phyloP scores from a whole-genome alignment of 2,329 filamentous ascomycete genomes.

The Ceratocystis cubensis region DNA sequence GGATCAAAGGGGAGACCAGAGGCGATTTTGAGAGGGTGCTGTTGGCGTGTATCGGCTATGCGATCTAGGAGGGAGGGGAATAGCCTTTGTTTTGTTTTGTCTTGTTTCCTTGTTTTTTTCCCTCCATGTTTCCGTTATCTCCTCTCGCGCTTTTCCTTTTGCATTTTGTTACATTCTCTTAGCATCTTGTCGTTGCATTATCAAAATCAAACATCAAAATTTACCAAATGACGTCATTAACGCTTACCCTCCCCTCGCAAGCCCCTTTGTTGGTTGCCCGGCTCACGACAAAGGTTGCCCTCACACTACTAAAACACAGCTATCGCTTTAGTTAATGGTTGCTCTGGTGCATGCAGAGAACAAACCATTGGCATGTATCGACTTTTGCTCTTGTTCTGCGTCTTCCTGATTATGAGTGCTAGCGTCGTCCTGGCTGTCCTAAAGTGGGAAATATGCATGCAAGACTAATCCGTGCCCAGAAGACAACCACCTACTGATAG shows the following conservation, averaged over 20 bases:
- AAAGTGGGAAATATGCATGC: too few relatives aligned
- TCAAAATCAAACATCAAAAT: too few relatives aligned
- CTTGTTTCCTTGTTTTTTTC: not conserved
- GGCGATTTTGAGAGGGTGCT: slow-evolving; percentile 70
- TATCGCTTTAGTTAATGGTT: not conserved
- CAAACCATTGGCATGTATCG: not conserved
- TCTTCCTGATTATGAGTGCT: not conserved
- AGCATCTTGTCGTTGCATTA: too few relatives aligned
- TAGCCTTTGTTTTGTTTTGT: not conserved
- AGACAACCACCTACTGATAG: too few relatives aligned
- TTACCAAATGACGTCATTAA: not conserved
- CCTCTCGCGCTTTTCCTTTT: not conserved
- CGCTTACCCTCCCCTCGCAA: not conserved
- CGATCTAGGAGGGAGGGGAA: slow-evolving; percentile 16
- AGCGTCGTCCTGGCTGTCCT: not conserved
- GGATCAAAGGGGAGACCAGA: slow-evolving; percentile 72
- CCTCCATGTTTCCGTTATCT: not conserved
- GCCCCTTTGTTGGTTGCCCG: not conserved
- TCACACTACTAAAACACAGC: not conserved
- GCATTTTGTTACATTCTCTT: too few relatives aligned
- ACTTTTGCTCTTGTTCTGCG: not conserved
- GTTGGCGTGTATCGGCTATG: slow-evolving; percentile 51
- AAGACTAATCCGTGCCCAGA: too few relatives aligned
- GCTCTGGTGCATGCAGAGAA: not conserved
- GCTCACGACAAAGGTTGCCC: not conserved